These are phyloP conservation scores for Paragyromitra xinjiangensis DNA, from an alignment of 495 filamentous ascomycete species.

Conservation along the genomic window DNA sequence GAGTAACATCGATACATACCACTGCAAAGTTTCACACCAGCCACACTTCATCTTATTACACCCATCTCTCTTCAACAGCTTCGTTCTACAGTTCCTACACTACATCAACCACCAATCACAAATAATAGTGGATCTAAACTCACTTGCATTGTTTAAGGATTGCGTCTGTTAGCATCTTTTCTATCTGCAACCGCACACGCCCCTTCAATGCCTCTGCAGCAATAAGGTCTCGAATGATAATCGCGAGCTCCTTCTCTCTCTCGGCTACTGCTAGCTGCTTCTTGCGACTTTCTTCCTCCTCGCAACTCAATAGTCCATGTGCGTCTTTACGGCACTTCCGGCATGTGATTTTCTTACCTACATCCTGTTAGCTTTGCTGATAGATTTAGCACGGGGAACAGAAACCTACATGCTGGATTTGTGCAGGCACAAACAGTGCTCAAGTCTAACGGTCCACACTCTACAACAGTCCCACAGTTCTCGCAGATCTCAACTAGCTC, in stretches of 20 bases:
- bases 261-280: neutral
- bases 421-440: neutral
- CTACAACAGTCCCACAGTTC: slow-evolving; percentile 19
- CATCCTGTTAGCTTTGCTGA: neutral
- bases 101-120: neutral
- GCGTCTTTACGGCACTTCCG: slow-evolving; percentile 22
- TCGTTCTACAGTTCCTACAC: neutral
- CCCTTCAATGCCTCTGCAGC: neutral
- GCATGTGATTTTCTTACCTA: slow-evolving; percentile 23
- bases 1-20: neutral
- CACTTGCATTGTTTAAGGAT: neutral
- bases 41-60: neutral
- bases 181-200: neutral
- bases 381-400: neutral
- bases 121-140: neutral
- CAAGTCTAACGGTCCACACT: slow-evolving; percentile 12
- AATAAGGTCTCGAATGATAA: neutral
- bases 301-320: slow-evolving; percentile 11
- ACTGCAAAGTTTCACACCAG: neutral
- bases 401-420: slow-evolving; percentile 19
- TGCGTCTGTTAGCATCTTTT: neutral
- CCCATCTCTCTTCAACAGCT: neutral
- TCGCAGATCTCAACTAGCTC: slow-evolving; percentile 28
- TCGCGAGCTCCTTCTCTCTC: slow-evolving; percentile 1
- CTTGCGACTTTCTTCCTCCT: slow-evolving; percentile 9